phyloP scores from a whole-genome alignment of 2,329 filamentous ascomycete species.

The Aspergillus carbonarius region DNA sequence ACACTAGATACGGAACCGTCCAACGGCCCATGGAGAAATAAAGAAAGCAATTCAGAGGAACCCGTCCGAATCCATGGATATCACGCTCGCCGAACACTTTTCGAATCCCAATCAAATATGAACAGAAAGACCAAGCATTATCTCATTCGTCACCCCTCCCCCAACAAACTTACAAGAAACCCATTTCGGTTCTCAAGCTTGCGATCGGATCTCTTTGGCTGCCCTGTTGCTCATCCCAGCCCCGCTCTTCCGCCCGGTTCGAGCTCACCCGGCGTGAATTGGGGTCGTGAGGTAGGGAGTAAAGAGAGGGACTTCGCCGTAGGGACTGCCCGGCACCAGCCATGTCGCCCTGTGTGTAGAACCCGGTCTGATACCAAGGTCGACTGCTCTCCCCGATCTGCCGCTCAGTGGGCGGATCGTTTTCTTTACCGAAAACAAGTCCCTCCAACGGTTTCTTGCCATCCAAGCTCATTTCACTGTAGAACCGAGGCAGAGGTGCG shows the following conservation, averaged over 20 bases:
- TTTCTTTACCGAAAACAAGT: conserved; percentile 15
- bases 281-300: conserved; percentile 16
- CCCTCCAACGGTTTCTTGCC: conserved; percentile 26
- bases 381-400: conserved; percentile 18
- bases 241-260: conserved; percentile 20
- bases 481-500: conserved; percentile 37
- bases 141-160: background rate
- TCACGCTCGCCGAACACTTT: conserved; percentile 5
- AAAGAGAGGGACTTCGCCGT: conserved; percentile 20
- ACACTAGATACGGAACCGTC: background rate
- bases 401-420: conserved; percentile 22
- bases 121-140: background rate
- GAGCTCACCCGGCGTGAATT: conserved; percentile 23
- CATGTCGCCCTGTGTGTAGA: conserved; percentile 14
- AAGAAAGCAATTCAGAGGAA: background rate
- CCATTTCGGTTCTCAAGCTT: conserved; percentile 29
- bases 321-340: conserved; percentile 1
- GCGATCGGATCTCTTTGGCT: conserved; percentile 21
- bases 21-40: background rate
- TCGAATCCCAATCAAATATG: conserved; percentile 1
- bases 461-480: conserved; percentile 35
- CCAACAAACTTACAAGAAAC: conserved; percentile 26
- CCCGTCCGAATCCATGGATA: conserved; percentile 2
- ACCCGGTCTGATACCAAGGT: conserved; percentile 23
- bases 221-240: conserved; percentile 15